A percentile compares a stretch with the other conserved stretches of the same genome.
Evolutionary conservation across 148 eudicot genomes (phyloP).

Genomic region (Polygonum maritimum): DNA sequence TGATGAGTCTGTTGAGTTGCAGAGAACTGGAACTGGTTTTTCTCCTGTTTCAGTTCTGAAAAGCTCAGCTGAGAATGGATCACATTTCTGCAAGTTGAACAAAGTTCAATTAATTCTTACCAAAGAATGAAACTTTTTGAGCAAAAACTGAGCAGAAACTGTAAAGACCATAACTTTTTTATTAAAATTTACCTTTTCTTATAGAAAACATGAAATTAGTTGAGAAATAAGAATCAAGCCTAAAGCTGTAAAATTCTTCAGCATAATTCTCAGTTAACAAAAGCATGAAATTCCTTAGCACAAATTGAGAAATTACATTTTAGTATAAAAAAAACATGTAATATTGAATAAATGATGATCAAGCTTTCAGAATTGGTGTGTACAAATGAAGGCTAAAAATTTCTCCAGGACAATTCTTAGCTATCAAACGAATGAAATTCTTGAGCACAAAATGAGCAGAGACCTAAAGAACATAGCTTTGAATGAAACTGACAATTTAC

Average conservation of each 20-base stretch:
- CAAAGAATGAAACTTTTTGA: not conserved
- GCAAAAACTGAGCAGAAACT: not conserved
- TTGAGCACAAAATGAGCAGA: too few species aligned
- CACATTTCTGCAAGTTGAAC: constrained; percentile 54
- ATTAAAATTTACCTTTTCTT: too few species aligned
- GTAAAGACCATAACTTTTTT: too few species aligned
- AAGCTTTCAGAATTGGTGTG: not conserved
- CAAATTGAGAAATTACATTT: too few species aligned
- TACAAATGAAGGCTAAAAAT: too few species aligned
- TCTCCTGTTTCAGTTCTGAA: constrained; percentile 33
- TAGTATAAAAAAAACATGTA: not conserved
- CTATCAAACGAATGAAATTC: too few species aligned
- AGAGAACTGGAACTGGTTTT: constrained; percentile 59
- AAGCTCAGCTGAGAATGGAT: constrained; percentile 72
- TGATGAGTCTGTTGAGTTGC: constrained; percentile 49
- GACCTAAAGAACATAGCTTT: too few species aligned
- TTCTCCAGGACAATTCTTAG: too few species aligned
- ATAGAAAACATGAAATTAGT: not conserved
- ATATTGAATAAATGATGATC: not conserved
- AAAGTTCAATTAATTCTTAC: not conserved
- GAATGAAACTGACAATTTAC: too few species aligned
- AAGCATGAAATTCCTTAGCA: too few species aligned
- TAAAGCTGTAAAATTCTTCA: not conserved
- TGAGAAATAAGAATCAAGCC: not conserved
- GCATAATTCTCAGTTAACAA: too few species aligned